Conservation (phyloP, 2,329 filamentous ascomycete species). For the Botrytis paeoniae region DNA sequence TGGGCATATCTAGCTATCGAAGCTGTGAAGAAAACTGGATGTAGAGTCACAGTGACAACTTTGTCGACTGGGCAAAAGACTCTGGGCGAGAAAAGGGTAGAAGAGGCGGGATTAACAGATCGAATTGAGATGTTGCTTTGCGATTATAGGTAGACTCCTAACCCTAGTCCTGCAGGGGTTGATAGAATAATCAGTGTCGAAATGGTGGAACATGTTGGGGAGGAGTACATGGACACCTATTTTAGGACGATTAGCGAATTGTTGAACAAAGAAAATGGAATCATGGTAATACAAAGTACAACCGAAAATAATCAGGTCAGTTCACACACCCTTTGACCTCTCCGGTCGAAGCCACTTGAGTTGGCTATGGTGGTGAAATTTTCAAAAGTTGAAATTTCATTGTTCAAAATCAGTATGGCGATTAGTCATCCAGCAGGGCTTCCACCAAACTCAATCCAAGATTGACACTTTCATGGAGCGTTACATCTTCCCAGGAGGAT, state of each 20-base stretch:
- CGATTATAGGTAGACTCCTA: constrained; percentile 61
- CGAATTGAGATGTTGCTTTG: constrained; percentile 59
- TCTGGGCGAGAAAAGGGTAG: constrained; percentile 60
- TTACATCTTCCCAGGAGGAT: constrained; percentile 73
- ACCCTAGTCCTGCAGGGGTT: constrained; percentile 48
- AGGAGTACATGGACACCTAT: constrained; percentile 61
- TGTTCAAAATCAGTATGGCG: background rate
- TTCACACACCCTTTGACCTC: background rate
- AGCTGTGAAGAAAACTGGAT: constrained; percentile 61
- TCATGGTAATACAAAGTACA: constrained; percentile 70
- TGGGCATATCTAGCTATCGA: constrained; percentile 70
- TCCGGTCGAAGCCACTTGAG: background rate
- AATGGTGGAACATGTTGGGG: constrained; percentile 70
- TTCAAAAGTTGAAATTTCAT: background rate
- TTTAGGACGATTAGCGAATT: constrained; percentile 59
- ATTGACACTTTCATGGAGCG: constrained; percentile 57
- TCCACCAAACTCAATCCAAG: constrained; percentile 20
- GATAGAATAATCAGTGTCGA: constrained; percentile 71
- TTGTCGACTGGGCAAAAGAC: constrained; percentile 64
- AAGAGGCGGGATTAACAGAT: constrained; percentile 53
- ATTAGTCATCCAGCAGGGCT: background rate
- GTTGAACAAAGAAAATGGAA: constrained; percentile 59
- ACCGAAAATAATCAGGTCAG: constrained; percentile 50
- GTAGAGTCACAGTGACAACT: constrained; percentile 65
- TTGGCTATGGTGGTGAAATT: background rate